Percentiles rank a stretch among this genome's conserved stretches.
Conservation (phyloP, 768 basidiomycete genomes). For the Lactifluus echinatus region DNA sequence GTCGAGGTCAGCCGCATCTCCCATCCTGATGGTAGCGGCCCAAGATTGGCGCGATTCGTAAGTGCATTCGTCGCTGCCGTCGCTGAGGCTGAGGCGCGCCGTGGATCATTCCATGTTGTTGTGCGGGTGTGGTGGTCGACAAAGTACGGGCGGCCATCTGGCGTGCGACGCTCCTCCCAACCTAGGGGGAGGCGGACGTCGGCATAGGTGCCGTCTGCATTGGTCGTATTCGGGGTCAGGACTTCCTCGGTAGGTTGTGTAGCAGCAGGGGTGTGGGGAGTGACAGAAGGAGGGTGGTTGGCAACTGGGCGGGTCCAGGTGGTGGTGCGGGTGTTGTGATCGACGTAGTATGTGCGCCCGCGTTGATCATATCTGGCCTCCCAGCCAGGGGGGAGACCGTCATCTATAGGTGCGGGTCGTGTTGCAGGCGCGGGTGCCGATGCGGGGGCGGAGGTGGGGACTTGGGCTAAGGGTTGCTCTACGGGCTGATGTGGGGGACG, state of each 20-base stretch:
- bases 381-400: conserved; percentile 71
- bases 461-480: conserved; percentile 6
- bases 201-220: conserved; percentile 32
- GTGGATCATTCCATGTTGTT: conserved; percentile 88
- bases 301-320: conserved; percentile 62
- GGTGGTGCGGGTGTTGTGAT: conserved; percentile 74
- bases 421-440: conserved; percentile 22
- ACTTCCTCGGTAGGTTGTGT: not conserved
- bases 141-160: conserved; percentile 75
- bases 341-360: conserved; percentile 76
- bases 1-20: conserved; percentile 90
- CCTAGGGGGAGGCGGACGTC: conserved; percentile 75
- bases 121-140: conserved; percentile 76
- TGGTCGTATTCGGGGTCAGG: conserved; percentile 18
- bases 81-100: conserved; percentile 46
- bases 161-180: conserved; percentile 87
- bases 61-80: conserved; percentile 33
- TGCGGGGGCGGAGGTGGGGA: not conserved
- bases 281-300: conserved; percentile 20
- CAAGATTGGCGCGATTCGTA: conserved; percentile 37
- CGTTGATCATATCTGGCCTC: conserved; percentile 70
- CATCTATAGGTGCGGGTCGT: conserved; percentile 35
- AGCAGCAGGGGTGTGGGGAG: conserved; percentile 23
- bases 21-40: conserved; percentile 86
- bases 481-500: conserved; percentile 1